Evolutionary conservation across 768 basidiomycete genomes (phyloP), one percentile per base, ranked within the genome.

Genomic region (Daedaleopsis nitida): DNA sequence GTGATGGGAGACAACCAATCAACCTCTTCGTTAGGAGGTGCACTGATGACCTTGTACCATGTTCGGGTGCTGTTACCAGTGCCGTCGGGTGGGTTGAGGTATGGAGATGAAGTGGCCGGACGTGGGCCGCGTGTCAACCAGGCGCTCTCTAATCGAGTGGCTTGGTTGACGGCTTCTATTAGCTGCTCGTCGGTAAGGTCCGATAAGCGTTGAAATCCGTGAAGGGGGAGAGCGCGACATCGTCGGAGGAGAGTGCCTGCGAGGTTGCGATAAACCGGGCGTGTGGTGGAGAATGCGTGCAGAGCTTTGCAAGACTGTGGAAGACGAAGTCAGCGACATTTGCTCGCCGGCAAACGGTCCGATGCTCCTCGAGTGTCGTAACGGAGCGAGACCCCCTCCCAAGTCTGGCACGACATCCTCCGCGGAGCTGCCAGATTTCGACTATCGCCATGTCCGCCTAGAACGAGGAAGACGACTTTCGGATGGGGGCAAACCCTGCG

Each of bases 1-100:
- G 88, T 89, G 65, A 91, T 89, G 17, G 89, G 87, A 2, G 87
- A 88, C 6, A 91, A 74, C 88, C 88, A 91, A 63, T 90, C 88
- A 14, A 91, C 84, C 55, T 88, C 86, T 63, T 89, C 86, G 43
- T 80, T 74, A 1, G 86, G 86, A 0, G 88, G 88, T 2, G 86
- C 83, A 35, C 80, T 81, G 63, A 89, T 85, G 59, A 87, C 78
- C 63, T 83, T 88, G 76, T 87, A 90, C 88, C 88, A 90, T 38
- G 63, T 32, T 37, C 58, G 37, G 35, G 60, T 54, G 24, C 49
- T 38, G 11, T 24, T 17, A 55, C 53, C 16, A 52, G 58, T n/a
- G 17, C 49, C 55, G 11, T 73, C 73, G 17, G 53, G 49, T 11
- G 62, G 24, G 21, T 58, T 57, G 51, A 63, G 58, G 59, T 69